Percentiles rank a stretch among this genome's conserved stretches.
phyloP scores from a whole-genome alignment of 1,139 yeast species.

The Yamadazyma atmosphaerica region DNA sequence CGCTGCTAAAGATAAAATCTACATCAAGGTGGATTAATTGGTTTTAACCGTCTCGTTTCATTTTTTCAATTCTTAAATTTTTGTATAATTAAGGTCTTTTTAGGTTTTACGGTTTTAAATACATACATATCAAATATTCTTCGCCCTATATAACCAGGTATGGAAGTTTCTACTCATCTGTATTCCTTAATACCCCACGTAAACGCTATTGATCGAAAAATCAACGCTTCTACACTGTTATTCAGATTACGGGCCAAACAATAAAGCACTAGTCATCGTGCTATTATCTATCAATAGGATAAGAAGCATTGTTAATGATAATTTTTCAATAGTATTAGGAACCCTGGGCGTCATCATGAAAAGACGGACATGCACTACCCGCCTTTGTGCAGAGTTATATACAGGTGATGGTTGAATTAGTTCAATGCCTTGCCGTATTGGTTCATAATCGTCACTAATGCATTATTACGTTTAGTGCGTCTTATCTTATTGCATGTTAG shows the following conservation, averaged over 20 bases:
- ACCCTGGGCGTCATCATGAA: neutral
- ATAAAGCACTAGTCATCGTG: neutral
- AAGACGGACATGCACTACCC: neutral
- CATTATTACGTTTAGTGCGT: no score
- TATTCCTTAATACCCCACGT: no score
- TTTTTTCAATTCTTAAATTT: neutral
- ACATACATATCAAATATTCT: neutral
- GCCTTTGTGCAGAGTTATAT: neutral
- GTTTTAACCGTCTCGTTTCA: neutral
- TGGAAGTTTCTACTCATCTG: no score
- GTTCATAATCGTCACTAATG: neutral
- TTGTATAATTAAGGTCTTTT: constrained; percentile 1
- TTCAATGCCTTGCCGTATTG: neutral
- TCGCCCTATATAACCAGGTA: no score
- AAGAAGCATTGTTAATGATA: neutral
- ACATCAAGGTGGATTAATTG: constrained; percentile 19
- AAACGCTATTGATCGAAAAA: no score
- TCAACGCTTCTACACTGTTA: no score
- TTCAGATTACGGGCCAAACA: no score
- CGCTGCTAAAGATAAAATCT: constrained; percentile 26
- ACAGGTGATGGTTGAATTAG: neutral
- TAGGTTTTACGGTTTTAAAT: neutral
- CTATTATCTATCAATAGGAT: neutral
- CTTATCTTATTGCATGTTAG: neutral
- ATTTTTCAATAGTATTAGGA: neutral